Evolutionary conservation across 495 filamentous ascomycete genomes (phyloP).

Genomic region (Xylaria curta): DNA sequence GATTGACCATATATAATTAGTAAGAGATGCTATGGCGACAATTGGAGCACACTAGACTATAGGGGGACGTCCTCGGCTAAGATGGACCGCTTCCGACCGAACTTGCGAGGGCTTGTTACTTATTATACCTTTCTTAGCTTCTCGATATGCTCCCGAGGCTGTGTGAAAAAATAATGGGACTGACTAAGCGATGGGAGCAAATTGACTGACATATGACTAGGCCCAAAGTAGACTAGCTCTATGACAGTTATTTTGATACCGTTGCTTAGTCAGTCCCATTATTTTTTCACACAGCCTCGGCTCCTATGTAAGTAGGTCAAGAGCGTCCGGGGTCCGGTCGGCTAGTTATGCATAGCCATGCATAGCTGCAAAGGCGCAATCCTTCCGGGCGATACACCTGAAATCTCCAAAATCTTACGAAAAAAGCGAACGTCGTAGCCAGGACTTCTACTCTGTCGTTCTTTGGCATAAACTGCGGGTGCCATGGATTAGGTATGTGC

Average conservation of each 20-base stretch:
- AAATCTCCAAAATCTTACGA: constrained; percentile 2
- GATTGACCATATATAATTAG: constrained; percentile 1
- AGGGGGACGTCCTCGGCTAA: background rate
- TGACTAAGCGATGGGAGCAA: too few relatives aligned
- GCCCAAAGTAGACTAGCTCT: too few relatives aligned
- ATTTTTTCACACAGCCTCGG: too few relatives aligned
- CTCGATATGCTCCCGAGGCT: background rate
- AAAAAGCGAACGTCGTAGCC: background rate
- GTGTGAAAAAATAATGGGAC: too few relatives aligned
- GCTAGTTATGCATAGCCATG: background rate
- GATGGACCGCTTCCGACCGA: background rate
- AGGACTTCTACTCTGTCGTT: background rate
- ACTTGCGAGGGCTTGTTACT: background rate
- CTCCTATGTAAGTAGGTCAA: background rate
- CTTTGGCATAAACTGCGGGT: background rate
- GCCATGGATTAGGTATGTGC: background rate
- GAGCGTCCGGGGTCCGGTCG: background rate
- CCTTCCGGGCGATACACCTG: constrained; percentile 18
- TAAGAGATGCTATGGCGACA: constrained; percentile 6
- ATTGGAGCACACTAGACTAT: constrained; percentile 11
- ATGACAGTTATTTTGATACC: too few relatives aligned
- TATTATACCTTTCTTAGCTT: background rate
- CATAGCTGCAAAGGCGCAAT: background rate
- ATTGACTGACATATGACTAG: too few relatives aligned
- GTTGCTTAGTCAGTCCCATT: too few relatives aligned